These are phyloP conservation scores for Lipomyces chichibuensis DNA, from an alignment of 805 yeast species.

Conservation along the genomic window DNA sequence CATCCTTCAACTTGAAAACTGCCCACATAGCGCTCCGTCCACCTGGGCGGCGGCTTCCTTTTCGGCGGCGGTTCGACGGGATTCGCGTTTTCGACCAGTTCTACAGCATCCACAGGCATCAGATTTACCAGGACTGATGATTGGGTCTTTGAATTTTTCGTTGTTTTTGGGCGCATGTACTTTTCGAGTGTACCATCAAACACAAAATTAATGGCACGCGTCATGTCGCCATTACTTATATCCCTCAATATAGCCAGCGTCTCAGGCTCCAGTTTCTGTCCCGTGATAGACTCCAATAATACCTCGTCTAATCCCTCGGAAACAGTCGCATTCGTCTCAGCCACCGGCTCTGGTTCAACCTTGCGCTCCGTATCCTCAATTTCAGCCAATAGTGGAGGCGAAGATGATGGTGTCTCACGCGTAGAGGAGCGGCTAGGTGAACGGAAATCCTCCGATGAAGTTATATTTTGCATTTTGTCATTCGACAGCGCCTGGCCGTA, in stretches of 20 bases:
- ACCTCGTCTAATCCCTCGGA: constrained; percentile 12
- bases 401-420: constrained; percentile 30
- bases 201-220: constrained; percentile 25
- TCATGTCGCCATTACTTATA: constrained; percentile 26
- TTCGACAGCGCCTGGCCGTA: not conserved
- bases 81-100: not conserved
- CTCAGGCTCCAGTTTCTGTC: constrained; percentile 4
- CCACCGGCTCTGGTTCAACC: not conserved
- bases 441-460: not conserved
- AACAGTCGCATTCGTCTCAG: not conserved
- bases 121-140: not conserved
- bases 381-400: constrained; percentile 16
- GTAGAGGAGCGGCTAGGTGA: not conserved
- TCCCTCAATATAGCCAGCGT: constrained; percentile 10
- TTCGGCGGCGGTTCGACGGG: not conserved
- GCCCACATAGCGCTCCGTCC: constrained; percentile 42
- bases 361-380: not conserved
- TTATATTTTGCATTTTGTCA: not conserved
- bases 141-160: not conserved
- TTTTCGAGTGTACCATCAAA: constrained; percentile 27
- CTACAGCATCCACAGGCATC: not conserved
- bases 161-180: not conserved
- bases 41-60: constrained; percentile 6
- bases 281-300: constrained; percentile 19
- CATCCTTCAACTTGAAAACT: constrained; percentile 46